phyloP scores from a whole-genome alignment of 1,139 yeast genomes.

The Zygoascus sp. region DNA sequence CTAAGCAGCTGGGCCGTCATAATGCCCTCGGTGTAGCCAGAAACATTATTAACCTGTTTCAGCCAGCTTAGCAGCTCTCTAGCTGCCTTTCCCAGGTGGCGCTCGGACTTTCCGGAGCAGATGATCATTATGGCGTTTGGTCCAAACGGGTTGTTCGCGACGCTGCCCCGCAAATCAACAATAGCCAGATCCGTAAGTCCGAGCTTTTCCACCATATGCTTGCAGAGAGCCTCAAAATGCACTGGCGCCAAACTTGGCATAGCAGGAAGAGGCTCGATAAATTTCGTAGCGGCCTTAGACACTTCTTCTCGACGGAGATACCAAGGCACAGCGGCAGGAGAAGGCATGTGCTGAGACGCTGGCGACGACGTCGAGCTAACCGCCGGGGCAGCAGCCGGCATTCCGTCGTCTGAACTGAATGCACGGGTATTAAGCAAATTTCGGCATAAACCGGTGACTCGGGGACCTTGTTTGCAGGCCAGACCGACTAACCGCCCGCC shows the following conservation, averaged over 20 bases:
- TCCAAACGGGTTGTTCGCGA: conserved; percentile 41
- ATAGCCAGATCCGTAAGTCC: conserved; percentile 61
- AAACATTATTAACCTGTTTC: conserved; percentile 40
- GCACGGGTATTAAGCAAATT: background rate
- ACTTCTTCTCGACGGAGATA: conserved; percentile 27
- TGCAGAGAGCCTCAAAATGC: conserved; percentile 43
- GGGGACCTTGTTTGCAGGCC: background rate
- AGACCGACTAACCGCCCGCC: background rate
- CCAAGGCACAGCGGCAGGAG: conserved; percentile 33
- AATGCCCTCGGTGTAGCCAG: conserved; percentile 68
- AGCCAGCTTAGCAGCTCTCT: conserved; percentile 48
- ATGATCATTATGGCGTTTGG: conserved; percentile 49
- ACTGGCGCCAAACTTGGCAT: conserved; percentile 57
- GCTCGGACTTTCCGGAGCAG: conserved; percentile 73
- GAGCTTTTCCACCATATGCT: conserved; percentile 50
- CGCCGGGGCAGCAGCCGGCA: background rate
- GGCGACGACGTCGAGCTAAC: background rate
- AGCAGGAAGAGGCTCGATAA: conserved; percentile 28
- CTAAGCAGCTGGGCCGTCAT: conserved; percentile 56
- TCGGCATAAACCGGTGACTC: background rate
- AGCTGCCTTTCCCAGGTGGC: conserved; percentile 72
- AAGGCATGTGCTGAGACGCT: background rate
- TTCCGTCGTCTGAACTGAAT: background rate
- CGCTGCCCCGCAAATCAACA: conserved; percentile 53
- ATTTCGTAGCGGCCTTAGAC: conserved; percentile 18